Percentiles rank a stretch among this genome's conserved stretches.
phyloP scores from a whole-genome alignment of 441 rosid genomes.

The Bocquillonia castaneifolia region DNA sequence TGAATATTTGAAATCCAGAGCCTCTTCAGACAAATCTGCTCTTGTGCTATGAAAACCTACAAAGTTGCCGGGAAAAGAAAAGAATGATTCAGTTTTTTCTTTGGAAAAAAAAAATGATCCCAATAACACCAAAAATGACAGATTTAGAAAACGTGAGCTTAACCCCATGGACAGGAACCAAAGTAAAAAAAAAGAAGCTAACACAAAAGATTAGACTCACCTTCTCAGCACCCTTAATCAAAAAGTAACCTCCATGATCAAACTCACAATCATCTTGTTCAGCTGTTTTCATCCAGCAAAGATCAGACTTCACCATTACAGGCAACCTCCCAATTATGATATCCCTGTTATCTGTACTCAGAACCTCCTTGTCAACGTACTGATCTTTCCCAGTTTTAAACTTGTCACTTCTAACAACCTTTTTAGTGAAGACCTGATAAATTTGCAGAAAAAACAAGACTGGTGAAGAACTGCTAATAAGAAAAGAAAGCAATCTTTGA shows the following conservation, averaged over 20 bases:
- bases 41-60: slow-evolving; percentile 90
- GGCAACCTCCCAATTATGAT: slow-evolving; percentile 75
- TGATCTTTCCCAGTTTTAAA: slow-evolving; percentile 80
- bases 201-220: slow-evolving; percentile 33
- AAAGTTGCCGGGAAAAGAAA: neutral
- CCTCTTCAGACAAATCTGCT: slow-evolving; percentile 68
- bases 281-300: slow-evolving; percentile 65
- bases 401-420: slow-evolving; percentile 54
- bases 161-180: neutral
- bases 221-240: slow-evolving; percentile 92
- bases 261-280: slow-evolving; percentile 75
- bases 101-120: neutral
- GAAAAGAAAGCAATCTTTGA: neutral
- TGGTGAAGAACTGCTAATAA: neutral
- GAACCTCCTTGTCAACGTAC: slow-evolving; percentile 34
- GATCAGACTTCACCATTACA: slow-evolving; percentile 78
- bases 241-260: slow-evolving; percentile 85
- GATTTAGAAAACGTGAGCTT: neutral
- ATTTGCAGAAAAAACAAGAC: slow-evolving; percentile 12
- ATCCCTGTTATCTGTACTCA: slow-evolving; percentile 39
- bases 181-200: neutral
- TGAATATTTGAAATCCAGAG: slow-evolving; percentile 70
- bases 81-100: neutral
- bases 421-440: slow-evolving; percentile 50
- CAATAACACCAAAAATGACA: neutral